These are phyloP conservation scores for Lactarius evosmus DNA, from an alignment of 768 basidiomycete species.

Conservation along the genomic window DNA sequence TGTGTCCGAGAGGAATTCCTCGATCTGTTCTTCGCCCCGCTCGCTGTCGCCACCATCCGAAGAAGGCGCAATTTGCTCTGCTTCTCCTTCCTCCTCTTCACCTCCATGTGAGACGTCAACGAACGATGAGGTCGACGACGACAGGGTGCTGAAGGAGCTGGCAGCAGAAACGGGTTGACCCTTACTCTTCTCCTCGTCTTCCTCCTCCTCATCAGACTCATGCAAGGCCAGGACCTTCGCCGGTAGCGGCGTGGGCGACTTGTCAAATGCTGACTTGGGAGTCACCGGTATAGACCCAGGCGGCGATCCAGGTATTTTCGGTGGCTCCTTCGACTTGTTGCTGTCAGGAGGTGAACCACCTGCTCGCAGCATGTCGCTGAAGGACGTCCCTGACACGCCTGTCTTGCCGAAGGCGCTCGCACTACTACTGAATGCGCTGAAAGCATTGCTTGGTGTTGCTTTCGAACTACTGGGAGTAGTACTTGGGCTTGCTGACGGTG, in stretches of 20 bases:
- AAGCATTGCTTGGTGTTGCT: constrained; percentile 37
- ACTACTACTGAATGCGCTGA: constrained; percentile 37
- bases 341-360: constrained; percentile 24
- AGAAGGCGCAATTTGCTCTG: constrained; percentile 14
- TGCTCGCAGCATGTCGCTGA: constrained; percentile 55
- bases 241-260: constrained; percentile 19
- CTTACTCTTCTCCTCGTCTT: constrained; percentile 5
- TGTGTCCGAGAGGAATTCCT: constrained; percentile 31
- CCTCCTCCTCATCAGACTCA: constrained; percentile 4
- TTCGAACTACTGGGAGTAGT: constrained; percentile 31
- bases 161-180: constrained; percentile 18
- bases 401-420: constrained; percentile 43
- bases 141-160: constrained; percentile 19
- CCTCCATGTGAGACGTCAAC: constrained; percentile 24
- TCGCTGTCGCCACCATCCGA: constrained; percentile 26
- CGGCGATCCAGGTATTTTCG: constrained; percentile 10
- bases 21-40: constrained; percentile 15
- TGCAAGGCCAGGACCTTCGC: background rate
- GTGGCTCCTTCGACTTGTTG: constrained; percentile 14
- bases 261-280: constrained; percentile 12
- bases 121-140: constrained; percentile 22
- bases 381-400: constrained; percentile 47
- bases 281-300: background rate
- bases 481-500: constrained; percentile 5
- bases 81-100: constrained; percentile 27